These are phyloP conservation scores for Candida manassasensis DNA, from an alignment of 805 yeast genomes.

Conservation along the genomic window DNA sequence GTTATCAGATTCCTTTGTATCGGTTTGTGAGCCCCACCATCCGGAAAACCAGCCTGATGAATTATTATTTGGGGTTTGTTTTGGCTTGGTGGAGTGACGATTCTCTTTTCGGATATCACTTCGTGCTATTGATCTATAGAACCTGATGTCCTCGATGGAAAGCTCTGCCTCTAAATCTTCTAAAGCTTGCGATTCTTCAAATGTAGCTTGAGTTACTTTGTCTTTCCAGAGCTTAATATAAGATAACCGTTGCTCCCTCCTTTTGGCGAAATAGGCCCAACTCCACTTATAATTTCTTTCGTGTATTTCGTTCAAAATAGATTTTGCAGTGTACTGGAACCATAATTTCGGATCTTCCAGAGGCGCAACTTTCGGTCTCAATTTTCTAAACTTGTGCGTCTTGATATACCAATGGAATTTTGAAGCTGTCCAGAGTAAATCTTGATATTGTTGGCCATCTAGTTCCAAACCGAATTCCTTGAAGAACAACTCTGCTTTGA, in stretches of 20 bases:
- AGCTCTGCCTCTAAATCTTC: conserved; percentile 54
- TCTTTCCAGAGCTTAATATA: conserved; percentile 68
- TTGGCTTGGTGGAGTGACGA: conserved; percentile 10
- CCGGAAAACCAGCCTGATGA: conserved; percentile 62
- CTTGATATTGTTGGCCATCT: conserved; percentile 81
- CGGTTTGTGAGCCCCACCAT: conserved; percentile 52
- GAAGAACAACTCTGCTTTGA: conserved; percentile 70
- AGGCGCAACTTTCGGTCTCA: conserved; percentile 56
- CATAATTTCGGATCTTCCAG: conserved; percentile 70
- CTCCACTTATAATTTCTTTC: conserved; percentile 78
- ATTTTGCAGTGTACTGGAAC: conserved; percentile 77
- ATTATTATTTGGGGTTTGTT: conserved; percentile 11
- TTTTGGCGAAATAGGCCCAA: conserved; percentile 73
- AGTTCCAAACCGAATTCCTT: conserved; percentile 86
- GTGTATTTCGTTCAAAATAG: conserved; percentile 74
- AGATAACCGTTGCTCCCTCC: conserved; percentile 66
- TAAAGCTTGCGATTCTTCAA: conserved; percentile 35
- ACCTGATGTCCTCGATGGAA: conserved; percentile 72
- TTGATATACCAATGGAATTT: conserved; percentile 72
- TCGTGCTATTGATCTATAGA: conserved; percentile 79
- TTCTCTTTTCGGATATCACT: conserved; percentile 58
- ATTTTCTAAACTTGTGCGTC: conserved; percentile 67
- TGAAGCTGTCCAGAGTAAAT: conserved; percentile 75
- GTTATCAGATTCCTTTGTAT: conserved; percentile 21
- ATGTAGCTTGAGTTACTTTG: conserved; percentile 13